Base-by-base conservation (phyloP, 495 filamentous ascomycete species). In the Annulohypoxylon moriforme region DNA sequence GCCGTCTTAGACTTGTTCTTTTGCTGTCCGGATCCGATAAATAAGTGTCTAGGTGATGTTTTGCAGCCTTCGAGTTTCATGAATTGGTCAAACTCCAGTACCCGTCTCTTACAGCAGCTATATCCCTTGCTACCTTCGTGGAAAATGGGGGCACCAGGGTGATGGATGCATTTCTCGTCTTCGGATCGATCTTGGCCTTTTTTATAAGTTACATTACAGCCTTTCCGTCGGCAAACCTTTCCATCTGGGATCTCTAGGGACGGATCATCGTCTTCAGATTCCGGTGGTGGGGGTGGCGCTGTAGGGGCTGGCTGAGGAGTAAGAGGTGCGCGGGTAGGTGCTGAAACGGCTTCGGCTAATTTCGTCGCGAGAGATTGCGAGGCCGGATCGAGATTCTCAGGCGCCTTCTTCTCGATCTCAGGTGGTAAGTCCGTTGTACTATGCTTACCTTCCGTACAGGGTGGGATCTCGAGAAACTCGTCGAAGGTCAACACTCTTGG, bases 121-220 rank as follows among this genome's bases (percentile, higher is more conserved):
- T 95, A 99, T 8, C 96, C 96, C 83, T 99, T 99, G 79, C 90
- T 94, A 22, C 95, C 96, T 83, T 99, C 96, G 79, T 99, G 96
- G 81, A 99, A 99, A 68, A 98, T 88, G 25, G 94, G 92, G 6
- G 83, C 86, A 25, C 94, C 94, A 4, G 94, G 93, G 81, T 98
- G 94, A 75, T 94, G 90, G 18, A 91, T 84, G 75, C 94, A 98
- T 60, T 87, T 86, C 83, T 96, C 93, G n/a, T 83, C 89, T 20
- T 93, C 89, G 6, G 74, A 67, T 47, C 93, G 80, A 40, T 82
- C 81, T 29, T 81, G 75, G 1, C 84, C 86, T 22, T 88, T 85
- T 52, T 84, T 83, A 75, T 94, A 97, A 38, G 73, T 80, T 38
- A 78, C 79, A 50, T 88, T 87, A 78, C 96, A 99, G 6, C 87